A percentile compares a stretch with the other conserved stretches of the same genome.
phyloP scores from a whole-genome alignment of 371 early-diverging fungal genomes.

The Rhizopus delemar region DNA sequence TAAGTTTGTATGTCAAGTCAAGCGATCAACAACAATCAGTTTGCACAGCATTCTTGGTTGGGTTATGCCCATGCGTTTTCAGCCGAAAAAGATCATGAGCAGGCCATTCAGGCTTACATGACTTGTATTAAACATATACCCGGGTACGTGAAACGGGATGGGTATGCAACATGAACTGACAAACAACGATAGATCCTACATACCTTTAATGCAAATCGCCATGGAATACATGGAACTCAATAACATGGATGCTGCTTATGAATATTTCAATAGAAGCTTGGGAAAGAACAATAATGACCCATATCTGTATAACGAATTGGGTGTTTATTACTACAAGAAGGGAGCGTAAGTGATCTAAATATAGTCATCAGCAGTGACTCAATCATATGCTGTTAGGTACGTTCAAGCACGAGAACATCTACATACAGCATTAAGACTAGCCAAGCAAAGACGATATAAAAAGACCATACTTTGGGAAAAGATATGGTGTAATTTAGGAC shows the following conservation, averaged over 20 bases:
- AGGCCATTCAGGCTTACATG: constrained; percentile 75
- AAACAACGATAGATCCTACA: constrained; percentile 54
- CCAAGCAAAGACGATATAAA: constrained; percentile 45
- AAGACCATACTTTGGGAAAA: constrained; percentile 56
- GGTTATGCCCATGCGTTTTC: constrained; percentile 83
- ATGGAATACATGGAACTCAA: constrained; percentile 71
- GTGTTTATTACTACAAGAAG: constrained; percentile 57
- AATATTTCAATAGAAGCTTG: constrained; percentile 57
- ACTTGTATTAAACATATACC: constrained; percentile 61
- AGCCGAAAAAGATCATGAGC: constrained; percentile 72
- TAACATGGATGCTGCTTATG: constrained; percentile 53
- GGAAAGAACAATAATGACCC: constrained; percentile 64
- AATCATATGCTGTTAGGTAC: constrained; percentile 40
- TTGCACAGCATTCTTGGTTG: constrained; percentile 74
- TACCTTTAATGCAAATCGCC: constrained; percentile 73
- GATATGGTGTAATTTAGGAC: constrained; percentile 71
- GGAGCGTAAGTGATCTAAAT: constrained; percentile 44
- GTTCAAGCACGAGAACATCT: constrained; percentile 54
- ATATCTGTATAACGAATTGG: constrained; percentile 68
- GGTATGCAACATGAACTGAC: not conserved
- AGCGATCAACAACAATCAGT: constrained; percentile 59
- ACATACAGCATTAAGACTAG: constrained; percentile 52
- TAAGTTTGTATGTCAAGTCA: constrained; percentile 39
- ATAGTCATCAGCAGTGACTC: not conserved
- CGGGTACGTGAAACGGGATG: constrained; percentile 50